A percentile compares a stretch with the other conserved stretches of the same genome.
Evolutionary conservation across 2,329 filamentous ascomycete species (phyloP).

Genomic region (Alternaria alternata): DNA sequence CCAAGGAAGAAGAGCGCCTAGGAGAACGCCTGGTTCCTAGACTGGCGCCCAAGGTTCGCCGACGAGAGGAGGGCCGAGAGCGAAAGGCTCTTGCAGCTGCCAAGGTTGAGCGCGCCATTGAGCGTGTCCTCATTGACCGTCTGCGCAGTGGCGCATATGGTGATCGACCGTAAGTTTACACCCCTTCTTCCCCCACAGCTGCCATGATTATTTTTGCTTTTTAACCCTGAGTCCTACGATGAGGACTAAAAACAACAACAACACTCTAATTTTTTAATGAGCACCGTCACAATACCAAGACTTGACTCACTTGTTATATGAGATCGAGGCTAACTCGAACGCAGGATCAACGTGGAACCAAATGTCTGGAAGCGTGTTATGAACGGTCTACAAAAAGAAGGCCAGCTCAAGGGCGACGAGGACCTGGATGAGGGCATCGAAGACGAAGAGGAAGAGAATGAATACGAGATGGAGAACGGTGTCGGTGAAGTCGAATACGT

Average conservation of each 20-base stretch:
- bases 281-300: background rate
- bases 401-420: constrained; percentile 82
- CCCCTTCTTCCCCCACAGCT: background rate
- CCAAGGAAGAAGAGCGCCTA: constrained; percentile 86
- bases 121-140: constrained; percentile 91
- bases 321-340: constrained; percentile 3
- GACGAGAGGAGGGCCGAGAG: constrained; percentile 59
- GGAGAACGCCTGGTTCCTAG: constrained; percentile 89
- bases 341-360: constrained; percentile 83
- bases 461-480: constrained; percentile 71
- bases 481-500: constrained; percentile 89
- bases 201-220: constrained; percentile 19
- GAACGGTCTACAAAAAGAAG: constrained; percentile 84
- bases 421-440: constrained; percentile 89
- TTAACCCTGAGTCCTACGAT: constrained; percentile 20
- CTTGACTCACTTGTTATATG: background rate
- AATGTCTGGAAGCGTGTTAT: constrained; percentile 97
- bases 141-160: constrained; percentile 93
- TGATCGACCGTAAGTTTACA: constrained; percentile 70
- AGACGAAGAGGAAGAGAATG: constrained; percentile 75
- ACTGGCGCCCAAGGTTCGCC: constrained; percentile 84
- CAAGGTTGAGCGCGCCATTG: constrained; percentile 94
- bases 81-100: constrained; percentile 66
- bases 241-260: constrained; percentile 20
- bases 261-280: constrained; percentile 20